Percentiles rank a stretch among this genome's conserved stretches.
Evolutionary conservation across 495 filamentous ascomycete species (phyloP).

Genomic region (Diplogelasinospora grovesii): DNA sequence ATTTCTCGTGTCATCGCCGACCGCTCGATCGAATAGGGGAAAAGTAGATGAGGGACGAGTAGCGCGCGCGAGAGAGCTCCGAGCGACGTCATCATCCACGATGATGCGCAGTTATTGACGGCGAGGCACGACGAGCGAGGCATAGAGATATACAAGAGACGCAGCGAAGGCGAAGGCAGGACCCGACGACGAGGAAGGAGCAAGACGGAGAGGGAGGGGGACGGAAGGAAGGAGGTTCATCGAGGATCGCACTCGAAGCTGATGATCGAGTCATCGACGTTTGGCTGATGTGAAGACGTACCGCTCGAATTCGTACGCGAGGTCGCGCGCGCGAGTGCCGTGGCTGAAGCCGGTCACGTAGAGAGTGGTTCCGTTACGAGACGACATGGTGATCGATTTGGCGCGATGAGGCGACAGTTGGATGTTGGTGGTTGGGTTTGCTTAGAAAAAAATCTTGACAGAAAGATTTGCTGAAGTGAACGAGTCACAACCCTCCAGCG

Average conservation of each 20-base stretch:
- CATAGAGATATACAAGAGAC: conserved; percentile 27
- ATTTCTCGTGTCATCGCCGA: conserved; percentile 35
- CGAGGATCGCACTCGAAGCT: conserved; percentile 35
- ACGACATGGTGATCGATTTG: conserved; percentile 64
- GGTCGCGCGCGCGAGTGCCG: conserved; percentile 97
- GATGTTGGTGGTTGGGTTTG: neutral
- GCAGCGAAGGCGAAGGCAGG: conserved; percentile 29
- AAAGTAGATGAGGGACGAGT: conserved; percentile 23
- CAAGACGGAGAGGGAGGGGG: conserved; percentile 28
- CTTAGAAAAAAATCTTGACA: no score
- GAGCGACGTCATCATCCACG: conserved; percentile 21
- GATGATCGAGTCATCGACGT: conserved; percentile 40
- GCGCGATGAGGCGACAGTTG: no score
- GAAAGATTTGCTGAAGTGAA: no score
- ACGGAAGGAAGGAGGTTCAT: conserved; percentile 25
- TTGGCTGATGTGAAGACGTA: conserved; percentile 45
- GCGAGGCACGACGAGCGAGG: conserved; percentile 27
- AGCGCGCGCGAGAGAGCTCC: conserved; percentile 15
- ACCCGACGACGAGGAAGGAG: conserved; percentile 37
- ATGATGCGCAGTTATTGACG: conserved; percentile 9
- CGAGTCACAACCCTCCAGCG: no score
- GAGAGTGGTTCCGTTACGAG: conserved; percentile 86
- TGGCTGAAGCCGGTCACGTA: conserved; percentile 98
- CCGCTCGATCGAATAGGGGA: conserved; percentile 49
- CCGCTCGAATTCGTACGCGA: conserved; percentile 99